Conservation (phyloP, 768 basidiomycete genomes). For the Lepiota brunneoincarnata region DNA sequence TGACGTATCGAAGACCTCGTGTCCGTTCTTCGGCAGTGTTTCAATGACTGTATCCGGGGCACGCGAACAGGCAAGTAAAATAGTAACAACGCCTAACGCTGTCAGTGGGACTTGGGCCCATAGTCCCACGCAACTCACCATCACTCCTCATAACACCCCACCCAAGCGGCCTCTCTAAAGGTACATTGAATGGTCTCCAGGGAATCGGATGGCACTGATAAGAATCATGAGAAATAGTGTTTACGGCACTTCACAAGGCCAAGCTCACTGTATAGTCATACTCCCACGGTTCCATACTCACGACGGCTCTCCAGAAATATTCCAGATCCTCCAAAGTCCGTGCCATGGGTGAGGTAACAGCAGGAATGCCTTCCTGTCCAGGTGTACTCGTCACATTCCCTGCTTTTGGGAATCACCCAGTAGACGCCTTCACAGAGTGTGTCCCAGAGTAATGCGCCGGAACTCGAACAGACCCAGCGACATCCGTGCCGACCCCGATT, state of each 20-base stretch:
- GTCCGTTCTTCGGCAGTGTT: slow-evolving; percentile 40
- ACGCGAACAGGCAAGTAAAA: slow-evolving; percentile 59
- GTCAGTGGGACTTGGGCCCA: slow-evolving; percentile 10
- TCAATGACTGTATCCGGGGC: slow-evolving; percentile 47
- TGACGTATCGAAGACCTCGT: slow-evolving; percentile 48
- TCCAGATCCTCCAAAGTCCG: slow-evolving; percentile 58
- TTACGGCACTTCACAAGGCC: slow-evolving; percentile 20
- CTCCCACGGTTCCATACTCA: slow-evolving; percentile 61
- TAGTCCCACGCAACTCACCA: slow-evolving; percentile 32
- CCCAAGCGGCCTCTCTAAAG: slow-evolving; percentile 31
- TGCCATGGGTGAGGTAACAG: slow-evolving; percentile 60
- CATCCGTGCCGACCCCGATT: slow-evolving; percentile 66
- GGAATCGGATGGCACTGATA: slow-evolving; percentile 39
- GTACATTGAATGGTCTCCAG: slow-evolving; percentile 32
- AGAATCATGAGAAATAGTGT: slow-evolving; percentile 12
- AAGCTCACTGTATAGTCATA: slow-evolving; percentile 51
- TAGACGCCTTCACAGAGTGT: slow-evolving; percentile 55
- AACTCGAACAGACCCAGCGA: slow-evolving; percentile 65
- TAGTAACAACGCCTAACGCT: slow-evolving; percentile 45
- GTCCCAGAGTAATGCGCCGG: slow-evolving; percentile 67
- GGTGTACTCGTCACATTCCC: slow-evolving; percentile 45
- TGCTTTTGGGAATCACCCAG: slow-evolving; percentile 43
- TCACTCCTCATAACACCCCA: slow-evolving; percentile 68
- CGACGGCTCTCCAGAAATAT: slow-evolving; percentile 59
- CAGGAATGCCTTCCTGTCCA: slow-evolving; percentile 58